These are phyloP conservation scores for Cryptococcus sp. DNA, from an alignment of 1,284 basidiomycete species.

Conservation along the genomic window DNA sequence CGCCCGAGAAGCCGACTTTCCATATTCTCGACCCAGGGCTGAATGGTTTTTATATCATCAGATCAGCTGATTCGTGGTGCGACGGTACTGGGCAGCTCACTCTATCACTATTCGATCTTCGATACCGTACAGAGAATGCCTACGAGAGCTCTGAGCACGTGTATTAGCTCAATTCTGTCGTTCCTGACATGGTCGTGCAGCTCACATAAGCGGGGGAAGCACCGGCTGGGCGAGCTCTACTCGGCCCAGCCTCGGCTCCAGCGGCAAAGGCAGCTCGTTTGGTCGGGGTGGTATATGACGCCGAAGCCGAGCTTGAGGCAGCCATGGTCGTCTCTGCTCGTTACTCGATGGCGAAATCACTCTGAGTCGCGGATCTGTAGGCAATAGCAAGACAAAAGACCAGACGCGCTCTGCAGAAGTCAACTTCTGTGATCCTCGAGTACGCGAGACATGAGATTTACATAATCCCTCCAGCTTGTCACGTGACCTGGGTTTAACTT, in stretches of 20 bases:
- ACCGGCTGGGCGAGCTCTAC: constrained; percentile 33
- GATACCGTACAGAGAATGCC: constrained; percentile 54
- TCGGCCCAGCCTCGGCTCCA: constrained; percentile 32
- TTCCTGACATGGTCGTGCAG: neutral
- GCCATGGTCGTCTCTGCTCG: neutral
- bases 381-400: neutral
- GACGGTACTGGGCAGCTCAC: constrained; percentile 27
- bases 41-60: neutral
- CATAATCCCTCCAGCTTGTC: neutral
- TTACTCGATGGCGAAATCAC: neutral
- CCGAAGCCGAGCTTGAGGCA: neutral
- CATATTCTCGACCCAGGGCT: constrained; percentile 53
- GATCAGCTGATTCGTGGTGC: neutral
- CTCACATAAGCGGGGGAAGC: constrained; percentile 44
- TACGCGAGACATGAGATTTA: neutral
- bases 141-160: constrained; percentile 40
- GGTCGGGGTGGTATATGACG: constrained; percentile 26
- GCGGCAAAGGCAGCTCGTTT: constrained; percentile 31
- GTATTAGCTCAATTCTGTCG: neutral
- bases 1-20: constrained; percentile 56
- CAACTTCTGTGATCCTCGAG: neutral
- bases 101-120: constrained; percentile 55
- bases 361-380: neutral
- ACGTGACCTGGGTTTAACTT: neutral
- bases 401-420: neutral